Evolutionary conservation across 2,329 filamentous ascomycete genomes (phyloP).

Genomic region (Tetracladium maxilliforme): DNA sequence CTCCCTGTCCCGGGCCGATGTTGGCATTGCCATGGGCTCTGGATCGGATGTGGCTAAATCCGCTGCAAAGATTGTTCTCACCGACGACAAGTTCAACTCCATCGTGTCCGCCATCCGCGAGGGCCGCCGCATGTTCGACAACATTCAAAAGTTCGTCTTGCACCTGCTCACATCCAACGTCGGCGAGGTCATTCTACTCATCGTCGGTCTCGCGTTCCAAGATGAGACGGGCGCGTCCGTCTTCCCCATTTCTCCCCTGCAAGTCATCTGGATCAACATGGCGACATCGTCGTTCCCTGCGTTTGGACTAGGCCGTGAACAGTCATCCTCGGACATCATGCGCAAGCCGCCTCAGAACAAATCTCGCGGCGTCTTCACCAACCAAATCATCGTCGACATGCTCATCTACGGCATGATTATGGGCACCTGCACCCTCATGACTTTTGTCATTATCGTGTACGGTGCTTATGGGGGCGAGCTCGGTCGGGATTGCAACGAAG

Average conservation of each 20-base stretch:
- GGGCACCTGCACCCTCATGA: constrained; percentile 28
- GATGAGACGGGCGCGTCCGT: constrained; percentile 34
- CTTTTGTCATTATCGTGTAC: constrained; percentile 36
- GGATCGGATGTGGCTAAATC: constrained; percentile 52
- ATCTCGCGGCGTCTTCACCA: constrained; percentile 31
- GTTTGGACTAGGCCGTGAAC: constrained; percentile 43
- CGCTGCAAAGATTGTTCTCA: constrained; percentile 37
- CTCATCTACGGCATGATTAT: constrained; percentile 34
- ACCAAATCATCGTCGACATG: constrained; percentile 36
- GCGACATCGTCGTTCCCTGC: constrained; percentile 43
- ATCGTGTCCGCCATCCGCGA: constrained; percentile 36
- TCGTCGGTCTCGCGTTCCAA: constrained; percentile 43
- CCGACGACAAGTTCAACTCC: constrained; percentile 38
- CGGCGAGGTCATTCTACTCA: constrained; percentile 38
- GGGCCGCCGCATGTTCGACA: constrained; percentile 36
- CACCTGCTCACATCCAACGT: constrained; percentile 39
- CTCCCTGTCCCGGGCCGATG: constrained; percentile 34
- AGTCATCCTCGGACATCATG: constrained; percentile 37
- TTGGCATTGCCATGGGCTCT: constrained; percentile 47
- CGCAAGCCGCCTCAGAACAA: constrained; percentile 35
- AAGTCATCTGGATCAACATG: constrained; percentile 52
- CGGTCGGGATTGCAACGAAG: constrained; percentile 36
- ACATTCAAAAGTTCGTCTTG: constrained; percentile 41
- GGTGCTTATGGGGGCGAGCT: constrained; percentile 33
- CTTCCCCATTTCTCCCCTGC: constrained; percentile 40